Percentiles rank a stretch among this genome's conserved stretches.
These are phyloP conservation scores for Betula pendula DNA, from an alignment of 306 rosid genomes.

Conservation along the genomic window DNA sequence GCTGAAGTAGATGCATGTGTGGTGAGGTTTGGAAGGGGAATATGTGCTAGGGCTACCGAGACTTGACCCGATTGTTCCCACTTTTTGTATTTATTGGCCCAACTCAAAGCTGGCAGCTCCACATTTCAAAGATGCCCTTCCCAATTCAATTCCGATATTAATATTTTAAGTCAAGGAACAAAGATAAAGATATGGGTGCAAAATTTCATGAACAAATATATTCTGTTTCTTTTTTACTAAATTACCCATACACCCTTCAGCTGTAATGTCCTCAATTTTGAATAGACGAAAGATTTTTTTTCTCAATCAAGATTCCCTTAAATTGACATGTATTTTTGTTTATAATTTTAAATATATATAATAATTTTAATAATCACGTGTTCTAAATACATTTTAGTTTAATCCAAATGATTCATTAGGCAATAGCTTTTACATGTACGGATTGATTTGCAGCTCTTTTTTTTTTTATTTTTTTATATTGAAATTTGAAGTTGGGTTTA, in stretches of 20 bases:
- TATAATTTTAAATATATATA: too few species aligned
- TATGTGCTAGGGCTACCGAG: conserved; percentile 26
- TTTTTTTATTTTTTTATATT: too few species aligned
- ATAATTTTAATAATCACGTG: too few species aligned
- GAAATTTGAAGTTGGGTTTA: neutral
- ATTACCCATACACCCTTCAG: conserved; percentile 8
- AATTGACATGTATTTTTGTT: too few species aligned
- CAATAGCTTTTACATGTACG: too few species aligned
- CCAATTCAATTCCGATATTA: neutral
- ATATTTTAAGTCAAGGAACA: neutral
- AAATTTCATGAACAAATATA: neutral
- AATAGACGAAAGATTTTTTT: too few species aligned
- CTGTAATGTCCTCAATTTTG: neutral
- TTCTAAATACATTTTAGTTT: too few species aligned
- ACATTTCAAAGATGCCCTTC: conserved; percentile 30
- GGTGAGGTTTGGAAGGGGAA: conserved; percentile 3
- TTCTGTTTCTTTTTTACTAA: neutral
- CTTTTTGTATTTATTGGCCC: conserved; percentile 17
- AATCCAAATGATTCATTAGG: too few species aligned
- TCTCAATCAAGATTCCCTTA: too few species aligned
- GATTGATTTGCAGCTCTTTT: neutral
- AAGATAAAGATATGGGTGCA: neutral
- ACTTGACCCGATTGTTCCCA: conserved; percentile 30
- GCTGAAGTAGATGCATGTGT: neutral
- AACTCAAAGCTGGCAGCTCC: conserved; percentile 15